Percentiles rank a stretch among this genome's conserved stretches.
phyloP scores from a whole-genome alignment of 2,329 filamentous ascomycete genomes.

The Alternaria brassicae region DNA sequence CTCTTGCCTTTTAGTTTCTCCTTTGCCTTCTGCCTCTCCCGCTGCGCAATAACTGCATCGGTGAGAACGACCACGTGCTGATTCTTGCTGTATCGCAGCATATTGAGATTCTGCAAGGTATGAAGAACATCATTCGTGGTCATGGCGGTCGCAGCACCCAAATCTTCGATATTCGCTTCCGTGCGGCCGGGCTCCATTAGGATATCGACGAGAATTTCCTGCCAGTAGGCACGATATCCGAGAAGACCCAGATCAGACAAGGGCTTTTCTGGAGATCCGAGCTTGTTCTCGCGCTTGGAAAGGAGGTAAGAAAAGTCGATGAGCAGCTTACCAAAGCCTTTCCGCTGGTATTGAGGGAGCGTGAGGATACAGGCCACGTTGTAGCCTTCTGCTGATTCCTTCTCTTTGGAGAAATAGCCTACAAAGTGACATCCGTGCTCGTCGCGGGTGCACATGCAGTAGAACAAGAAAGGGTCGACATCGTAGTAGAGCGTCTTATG shows the following conservation, averaged over 20 bases:
- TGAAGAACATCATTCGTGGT: slow-evolving; percentile 97
- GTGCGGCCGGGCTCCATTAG: slow-evolving; percentile 70
- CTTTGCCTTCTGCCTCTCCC: slow-evolving; percentile 77
- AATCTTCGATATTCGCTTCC: slow-evolving; percentile 82
- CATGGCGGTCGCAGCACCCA: slow-evolving; percentile 84
- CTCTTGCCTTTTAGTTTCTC: slow-evolving; percentile 79
- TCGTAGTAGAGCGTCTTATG: slow-evolving; percentile 99
- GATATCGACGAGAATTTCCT: slow-evolving; percentile 88
- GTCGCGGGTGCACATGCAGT: slow-evolving; percentile 91
- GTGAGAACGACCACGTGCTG: slow-evolving; percentile 96
- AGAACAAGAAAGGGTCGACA: slow-evolving; percentile 98
- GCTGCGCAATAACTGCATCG: slow-evolving; percentile 75
- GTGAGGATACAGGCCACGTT: slow-evolving; percentile 98
- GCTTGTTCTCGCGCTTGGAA: slow-evolving; percentile 91
- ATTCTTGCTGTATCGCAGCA: slow-evolving; percentile 94
- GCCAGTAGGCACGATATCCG: slow-evolving; percentile 97
- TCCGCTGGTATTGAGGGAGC: slow-evolving; percentile 92
- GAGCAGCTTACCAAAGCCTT: slow-evolving; percentile 88
- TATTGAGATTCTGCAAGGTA: slow-evolving; percentile 89
- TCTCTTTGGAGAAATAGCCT: slow-evolving; percentile 99
- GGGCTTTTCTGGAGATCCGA: slow-evolving; percentile 96
- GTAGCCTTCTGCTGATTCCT: slow-evolving; percentile 95
- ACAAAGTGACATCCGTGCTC: slow-evolving; percentile 92
- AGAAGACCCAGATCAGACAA: slow-evolving; percentile 91
- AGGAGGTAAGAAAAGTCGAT: slow-evolving; percentile 99